Conservation (phyloP, 805 yeast genomes). For the Candida chilensis region DNA sequence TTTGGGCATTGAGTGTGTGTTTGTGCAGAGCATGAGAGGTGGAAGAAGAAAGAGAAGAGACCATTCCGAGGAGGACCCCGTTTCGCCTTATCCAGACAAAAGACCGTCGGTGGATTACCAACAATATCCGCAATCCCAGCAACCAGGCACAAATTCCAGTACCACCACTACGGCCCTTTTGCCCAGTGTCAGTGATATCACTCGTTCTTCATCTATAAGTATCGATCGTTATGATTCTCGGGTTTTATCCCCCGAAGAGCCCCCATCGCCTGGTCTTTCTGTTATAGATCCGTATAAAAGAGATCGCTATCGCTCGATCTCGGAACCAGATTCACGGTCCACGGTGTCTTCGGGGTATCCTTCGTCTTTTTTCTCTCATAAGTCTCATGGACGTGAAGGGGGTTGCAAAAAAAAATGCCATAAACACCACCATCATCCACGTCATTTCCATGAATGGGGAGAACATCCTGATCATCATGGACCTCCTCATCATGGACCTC, state of each 20-base stretch:
- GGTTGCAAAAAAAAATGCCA: no score
- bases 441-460: constrained; percentile 1
- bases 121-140: not conserved
- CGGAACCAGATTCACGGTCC: no score
- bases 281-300: no score
- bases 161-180: not conserved
- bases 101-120: constrained; percentile 1
- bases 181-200: not conserved
- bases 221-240: no score
- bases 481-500: constrained; percentile 4
- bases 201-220: no score
- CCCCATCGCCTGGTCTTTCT: no score
- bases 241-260: no score
- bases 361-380: no score
- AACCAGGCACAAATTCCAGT: constrained; percentile 1
- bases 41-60: constrained; percentile 35
- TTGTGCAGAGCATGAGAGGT: constrained; percentile 48
- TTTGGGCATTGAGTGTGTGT: constrained; percentile 39
- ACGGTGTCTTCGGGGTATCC: no score
- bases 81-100: not conserved
- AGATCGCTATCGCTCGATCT: no score
- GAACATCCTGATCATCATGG: constrained; percentile 1
- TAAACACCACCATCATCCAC: constrained; percentile 1
- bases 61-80: not conserved
- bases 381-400: no score